phyloP scores from a whole-genome alignment of 106 monocot species.

The Dendrobium officinale region DNA sequence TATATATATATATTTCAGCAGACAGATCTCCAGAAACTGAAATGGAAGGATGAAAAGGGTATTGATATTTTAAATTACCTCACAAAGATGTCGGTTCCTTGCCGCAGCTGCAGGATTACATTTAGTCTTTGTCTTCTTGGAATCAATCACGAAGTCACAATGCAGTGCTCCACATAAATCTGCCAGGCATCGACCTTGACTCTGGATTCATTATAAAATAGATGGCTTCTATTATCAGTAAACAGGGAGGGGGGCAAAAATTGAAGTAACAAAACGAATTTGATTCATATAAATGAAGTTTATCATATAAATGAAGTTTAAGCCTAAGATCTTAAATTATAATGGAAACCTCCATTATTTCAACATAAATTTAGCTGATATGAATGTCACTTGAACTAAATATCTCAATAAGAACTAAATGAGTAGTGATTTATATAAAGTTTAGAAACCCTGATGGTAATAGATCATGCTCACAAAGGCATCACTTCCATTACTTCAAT shows the following conservation, averaged over 20 bases:
- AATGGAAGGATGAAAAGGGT: not conserved
- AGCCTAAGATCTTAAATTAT: not conserved
- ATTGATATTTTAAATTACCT: constrained; percentile 40
- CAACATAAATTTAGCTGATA: not conserved
- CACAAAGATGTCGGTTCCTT: constrained; percentile 90
- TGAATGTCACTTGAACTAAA: not conserved
- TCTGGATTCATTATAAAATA: constrained; percentile 31
- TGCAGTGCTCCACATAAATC: constrained; percentile 95
- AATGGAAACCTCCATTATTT: not conserved
- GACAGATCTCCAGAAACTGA: constrained; percentile 4
- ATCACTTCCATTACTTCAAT: not conserved
- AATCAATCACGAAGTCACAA: constrained; percentile 63
- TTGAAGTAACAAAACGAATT: not conserved
- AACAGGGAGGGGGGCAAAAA: not conserved
- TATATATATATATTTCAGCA: not conserved
- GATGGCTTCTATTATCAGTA: not conserved
- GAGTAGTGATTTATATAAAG: not conserved
- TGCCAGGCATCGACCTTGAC: constrained; percentile 77
- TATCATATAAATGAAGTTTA: not conserved
- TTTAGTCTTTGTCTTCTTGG: constrained; percentile 73
- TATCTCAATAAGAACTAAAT: not conserved
- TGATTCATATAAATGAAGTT: not conserved
- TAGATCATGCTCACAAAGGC: not conserved
- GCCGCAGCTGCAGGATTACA: constrained; percentile 89
- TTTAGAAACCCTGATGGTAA: not conserved